Conservation (phyloP, 1,284 basidiomycete species). For the Anthracocystis walkeri region DNA sequence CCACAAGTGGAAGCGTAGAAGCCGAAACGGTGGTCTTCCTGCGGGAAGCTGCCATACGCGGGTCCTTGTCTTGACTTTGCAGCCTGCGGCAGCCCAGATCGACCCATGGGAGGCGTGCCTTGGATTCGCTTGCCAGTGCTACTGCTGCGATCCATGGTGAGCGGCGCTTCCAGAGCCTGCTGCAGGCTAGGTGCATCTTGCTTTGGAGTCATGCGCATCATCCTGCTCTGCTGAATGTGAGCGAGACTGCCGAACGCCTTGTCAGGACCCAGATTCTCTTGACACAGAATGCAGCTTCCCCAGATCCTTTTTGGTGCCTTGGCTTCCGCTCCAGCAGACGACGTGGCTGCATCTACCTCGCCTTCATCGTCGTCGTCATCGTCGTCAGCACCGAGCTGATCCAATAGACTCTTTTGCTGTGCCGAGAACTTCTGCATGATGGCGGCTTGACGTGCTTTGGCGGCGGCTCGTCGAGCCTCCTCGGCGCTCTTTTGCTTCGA, state of each 20-base stretch:
- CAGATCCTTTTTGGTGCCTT: constrained; percentile 41
- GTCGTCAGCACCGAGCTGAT: constrained; percentile 62
- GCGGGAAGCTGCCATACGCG: constrained; percentile 70
- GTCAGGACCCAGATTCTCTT: constrained; percentile 84
- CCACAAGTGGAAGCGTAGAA: constrained; percentile 90
- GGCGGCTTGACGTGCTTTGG: constrained; percentile 65
- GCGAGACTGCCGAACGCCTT: constrained; percentile 89
- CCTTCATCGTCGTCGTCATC: constrained; percentile 57
- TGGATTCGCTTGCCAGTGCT: constrained; percentile 51
- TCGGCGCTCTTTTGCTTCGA: constrained; percentile 39
- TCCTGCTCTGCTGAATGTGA: constrained; percentile 86
- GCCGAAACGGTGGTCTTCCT: constrained; percentile 72
- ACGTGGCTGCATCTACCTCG: constrained; percentile 34
- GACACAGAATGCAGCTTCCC: constrained; percentile 96
- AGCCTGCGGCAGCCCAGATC: constrained; percentile 17
- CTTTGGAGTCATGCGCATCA: constrained; percentile 83
- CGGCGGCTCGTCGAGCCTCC: constrained; percentile 59
- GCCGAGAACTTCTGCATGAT: constrained; percentile 68
- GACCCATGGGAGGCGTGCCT: constrained; percentile 38
- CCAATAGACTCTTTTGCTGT: constrained; percentile 65
- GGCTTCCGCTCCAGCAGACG: constrained; percentile 16
- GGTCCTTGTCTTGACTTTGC: constrained; percentile 23
- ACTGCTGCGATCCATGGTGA: constrained; percentile 62
- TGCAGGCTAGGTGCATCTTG: constrained; percentile 76
- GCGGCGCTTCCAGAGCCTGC: constrained; percentile 77